Evolutionary conservation across 768 basidiomycete genomes (phyloP).

Genomic region (Collybiopsis luxurians): DNA sequence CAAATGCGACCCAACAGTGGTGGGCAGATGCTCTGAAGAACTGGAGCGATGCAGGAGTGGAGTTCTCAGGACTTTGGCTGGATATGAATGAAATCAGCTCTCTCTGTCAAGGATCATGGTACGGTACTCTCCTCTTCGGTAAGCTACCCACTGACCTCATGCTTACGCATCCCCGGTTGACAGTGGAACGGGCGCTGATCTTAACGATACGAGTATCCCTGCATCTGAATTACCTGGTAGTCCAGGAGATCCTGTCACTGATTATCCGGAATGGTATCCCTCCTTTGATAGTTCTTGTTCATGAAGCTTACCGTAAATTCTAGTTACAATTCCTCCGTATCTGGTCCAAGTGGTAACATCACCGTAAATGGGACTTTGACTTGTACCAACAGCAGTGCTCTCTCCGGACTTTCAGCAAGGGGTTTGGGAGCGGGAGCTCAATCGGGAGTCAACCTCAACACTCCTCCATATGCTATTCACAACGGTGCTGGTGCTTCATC

Average conservation of each 20-base stretch:
- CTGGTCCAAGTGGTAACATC: conserved; percentile 72
- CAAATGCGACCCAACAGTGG: conserved; percentile 46
- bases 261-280: conserved; percentile 68
- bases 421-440: conserved; percentile 51
- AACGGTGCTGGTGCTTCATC: conserved; percentile 44
- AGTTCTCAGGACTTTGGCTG: conserved; percentile 67
- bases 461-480: conserved; percentile 68
- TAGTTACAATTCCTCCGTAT: conserved; percentile 62
- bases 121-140: conserved; percentile 9
- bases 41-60: conserved; percentile 50
- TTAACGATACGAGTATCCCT: conserved; percentile 51
- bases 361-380: conserved; percentile 67
- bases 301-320: not conserved
- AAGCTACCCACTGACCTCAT: not conserved
- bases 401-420: conserved; percentile 30
- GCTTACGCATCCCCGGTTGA: not conserved
- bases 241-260: conserved; percentile 50
- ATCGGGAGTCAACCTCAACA: conserved; percentile 46
- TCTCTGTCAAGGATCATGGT: conserved; percentile 64
- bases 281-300: not conserved
- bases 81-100: conserved; percentile 68
- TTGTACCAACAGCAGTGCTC: conserved; percentile 26
- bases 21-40: conserved; percentile 62
- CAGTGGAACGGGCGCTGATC: conserved; percentile 56
- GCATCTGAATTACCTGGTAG: conserved; percentile 53